These are phyloP conservation scores for Prunus mira DNA, from an alignment of 306 rosid genomes.

Conservation along the genomic window DNA sequence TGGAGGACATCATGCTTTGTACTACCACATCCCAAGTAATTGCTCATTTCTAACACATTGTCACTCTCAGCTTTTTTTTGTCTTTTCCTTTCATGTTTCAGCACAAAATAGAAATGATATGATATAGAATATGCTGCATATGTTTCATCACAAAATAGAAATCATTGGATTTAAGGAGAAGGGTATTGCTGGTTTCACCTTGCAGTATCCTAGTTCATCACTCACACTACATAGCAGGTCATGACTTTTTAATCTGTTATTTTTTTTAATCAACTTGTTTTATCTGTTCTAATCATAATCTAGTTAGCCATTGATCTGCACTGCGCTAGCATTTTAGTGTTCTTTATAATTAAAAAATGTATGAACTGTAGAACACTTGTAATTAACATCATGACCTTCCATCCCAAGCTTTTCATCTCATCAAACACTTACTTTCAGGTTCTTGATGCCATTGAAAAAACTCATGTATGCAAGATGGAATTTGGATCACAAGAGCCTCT, in stretches of 20 bases:
- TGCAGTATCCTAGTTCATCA: too few relatives aligned
- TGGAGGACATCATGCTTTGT: slow-evolving; percentile 52
- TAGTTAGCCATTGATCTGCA: too few relatives aligned
- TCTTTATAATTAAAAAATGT: too few relatives aligned
- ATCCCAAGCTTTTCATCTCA: neutral
- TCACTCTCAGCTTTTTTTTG: neutral
- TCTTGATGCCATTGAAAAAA: slow-evolving; percentile 35
- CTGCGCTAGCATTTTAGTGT: too few relatives aligned
- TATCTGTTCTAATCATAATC: too few relatives aligned
- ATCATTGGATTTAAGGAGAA: too few relatives aligned
- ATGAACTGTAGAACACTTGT: too few relatives aligned
- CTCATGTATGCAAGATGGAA: slow-evolving; percentile 28
- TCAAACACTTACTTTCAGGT: slow-evolving; percentile 44
- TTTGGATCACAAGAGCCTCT: slow-evolving; percentile 33
- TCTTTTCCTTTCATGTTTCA: neutral
- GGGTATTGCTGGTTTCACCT: too few relatives aligned
- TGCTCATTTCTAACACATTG: neutral
- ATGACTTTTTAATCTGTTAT: too few relatives aligned
- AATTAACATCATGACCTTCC: neutral
- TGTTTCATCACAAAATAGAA: too few relatives aligned
- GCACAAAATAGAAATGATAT: neutral
- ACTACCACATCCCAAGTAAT: slow-evolving; percentile 30
- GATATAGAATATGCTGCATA: neutral
- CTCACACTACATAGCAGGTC: too few relatives aligned
- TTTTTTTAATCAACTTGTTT: too few relatives aligned